These are phyloP conservation scores for Saprolegnia diclina DNA, from an alignment of 352 stramenopile species.

Conservation along the genomic window DNA sequence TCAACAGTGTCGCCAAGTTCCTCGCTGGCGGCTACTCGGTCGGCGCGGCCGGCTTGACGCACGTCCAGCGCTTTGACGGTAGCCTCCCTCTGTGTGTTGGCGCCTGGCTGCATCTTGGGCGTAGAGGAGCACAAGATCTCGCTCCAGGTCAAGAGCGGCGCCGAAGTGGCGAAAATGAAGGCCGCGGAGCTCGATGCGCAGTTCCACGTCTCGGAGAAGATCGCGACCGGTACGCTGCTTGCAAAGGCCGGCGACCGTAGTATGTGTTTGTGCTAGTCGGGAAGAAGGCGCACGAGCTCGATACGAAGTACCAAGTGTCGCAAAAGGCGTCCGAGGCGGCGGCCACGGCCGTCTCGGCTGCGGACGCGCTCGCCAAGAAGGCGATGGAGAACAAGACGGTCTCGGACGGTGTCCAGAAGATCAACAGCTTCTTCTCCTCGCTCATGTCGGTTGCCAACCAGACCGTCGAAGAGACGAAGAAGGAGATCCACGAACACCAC, in stretches of 20 bases:
- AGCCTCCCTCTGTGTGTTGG: background rate
- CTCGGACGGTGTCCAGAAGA: constrained; percentile 16
- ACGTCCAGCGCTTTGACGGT: constrained; percentile 19
- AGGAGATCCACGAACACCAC: constrained; percentile 6
- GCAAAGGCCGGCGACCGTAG: background rate
- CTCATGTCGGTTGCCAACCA: constrained; percentile 1
- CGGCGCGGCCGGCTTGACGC: background rate
- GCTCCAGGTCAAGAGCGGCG: constrained; percentile 12
- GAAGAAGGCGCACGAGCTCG: background rate
- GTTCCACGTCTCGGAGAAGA: constrained; percentile 21
- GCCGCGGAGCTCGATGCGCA: constrained; percentile 15
- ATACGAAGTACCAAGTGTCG: constrained; percentile 18
- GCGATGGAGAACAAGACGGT: constrained; percentile 15
- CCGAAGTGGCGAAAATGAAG: constrained; percentile 18
- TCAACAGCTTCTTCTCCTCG: constrained; percentile 17
- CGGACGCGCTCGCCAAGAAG: constrained; percentile 6
- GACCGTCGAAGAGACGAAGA: constrained; percentile 16
- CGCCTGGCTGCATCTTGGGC: background rate
- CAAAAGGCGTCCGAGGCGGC: constrained; percentile 11
- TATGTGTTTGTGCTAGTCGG: background rate
- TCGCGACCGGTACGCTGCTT: constrained; percentile 12
- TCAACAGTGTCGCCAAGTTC: constrained; percentile 9
- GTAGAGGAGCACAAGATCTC: constrained; percentile 25
- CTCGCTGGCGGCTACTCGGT: constrained; percentile 10
- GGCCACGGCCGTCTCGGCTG: background rate